phyloP scores from a whole-genome alignment of 148 eudicot species.

The Vaccinium macrocarpon region DNA sequence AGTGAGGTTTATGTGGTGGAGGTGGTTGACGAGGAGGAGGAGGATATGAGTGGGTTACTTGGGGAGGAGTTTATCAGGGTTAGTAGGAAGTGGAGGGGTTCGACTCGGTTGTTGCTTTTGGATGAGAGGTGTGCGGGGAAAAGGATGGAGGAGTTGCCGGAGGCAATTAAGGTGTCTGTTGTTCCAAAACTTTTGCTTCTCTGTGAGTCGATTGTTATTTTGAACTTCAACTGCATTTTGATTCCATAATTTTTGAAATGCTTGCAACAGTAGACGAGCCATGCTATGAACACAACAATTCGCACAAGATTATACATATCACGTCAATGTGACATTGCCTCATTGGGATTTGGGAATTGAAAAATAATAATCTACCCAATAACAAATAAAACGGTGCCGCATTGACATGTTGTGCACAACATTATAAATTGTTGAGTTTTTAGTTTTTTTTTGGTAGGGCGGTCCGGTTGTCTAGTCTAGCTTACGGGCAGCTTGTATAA shows the following conservation, averaged over 20 bases:
- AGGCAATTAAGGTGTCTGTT: constrained; percentile 71
- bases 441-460: no score
- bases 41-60: constrained; percentile 66
- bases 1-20: constrained; percentile 52
- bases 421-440: no score
- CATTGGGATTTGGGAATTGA: no score
- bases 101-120: constrained; percentile 87
- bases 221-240: neutral
- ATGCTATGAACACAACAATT: no score
- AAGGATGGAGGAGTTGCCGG: constrained; percentile 61
- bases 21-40: constrained; percentile 51
- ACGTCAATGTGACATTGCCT: no score
- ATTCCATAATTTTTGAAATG: neutral
- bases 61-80: constrained; percentile 59
- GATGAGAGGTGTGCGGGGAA: constrained; percentile 61
- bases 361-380: no score
- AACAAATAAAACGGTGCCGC: no score
- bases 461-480: no score
- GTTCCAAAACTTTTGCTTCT: constrained; percentile 11
- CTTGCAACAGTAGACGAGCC: neutral
- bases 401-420: no score
- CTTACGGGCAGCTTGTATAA: no score
- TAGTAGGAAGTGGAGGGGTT: constrained; percentile 68
- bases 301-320: no score
- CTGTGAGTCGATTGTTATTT: constrained; percentile 18